Percentiles rank a stretch among this genome's conserved stretches.
These are phyloP conservation scores for Talaromyces islandicus DNA, from an alignment of 2,329 filamentous ascomycete genomes.

Conservation along the genomic window DNA sequence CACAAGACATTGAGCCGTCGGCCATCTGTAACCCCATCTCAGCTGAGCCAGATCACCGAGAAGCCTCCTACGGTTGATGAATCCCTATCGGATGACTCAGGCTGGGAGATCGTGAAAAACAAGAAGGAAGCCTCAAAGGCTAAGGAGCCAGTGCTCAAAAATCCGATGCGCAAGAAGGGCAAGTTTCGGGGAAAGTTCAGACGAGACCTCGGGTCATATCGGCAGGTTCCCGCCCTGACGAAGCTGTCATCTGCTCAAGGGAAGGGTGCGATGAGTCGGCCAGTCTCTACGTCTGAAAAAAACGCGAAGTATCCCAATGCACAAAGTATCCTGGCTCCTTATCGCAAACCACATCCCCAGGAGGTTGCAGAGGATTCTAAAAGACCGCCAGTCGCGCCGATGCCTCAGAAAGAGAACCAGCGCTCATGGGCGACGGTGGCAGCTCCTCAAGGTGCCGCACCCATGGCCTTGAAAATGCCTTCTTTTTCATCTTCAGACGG, in stretches of 20 bases:
- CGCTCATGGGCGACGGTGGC: constrained; percentile 31
- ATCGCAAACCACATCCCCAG: constrained; percentile 31
- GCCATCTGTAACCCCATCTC: constrained; percentile 24
- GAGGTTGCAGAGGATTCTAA: constrained; percentile 10
- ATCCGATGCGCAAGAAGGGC: constrained; percentile 12
- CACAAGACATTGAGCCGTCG: constrained; percentile 11
- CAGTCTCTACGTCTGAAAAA: constrained; percentile 14
- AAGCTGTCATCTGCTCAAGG: constrained; percentile 23
- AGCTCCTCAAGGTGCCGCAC: constrained; percentile 16
- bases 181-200: constrained; percentile 6
- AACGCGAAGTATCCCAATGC: constrained; percentile 28
- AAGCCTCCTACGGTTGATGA: constrained; percentile 13
- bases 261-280: constrained; percentile 24
- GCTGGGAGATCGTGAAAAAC: constrained; percentile 29
- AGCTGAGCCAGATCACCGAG: constrained; percentile 23
- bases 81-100: constrained; percentile 13
- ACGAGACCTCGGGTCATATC: constrained; percentile 14
- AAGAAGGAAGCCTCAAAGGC: constrained; percentile 6
- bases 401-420: constrained; percentile 19
- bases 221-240: constrained; percentile 17
- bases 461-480: constrained; percentile 12
- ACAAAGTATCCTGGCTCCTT: constrained; percentile 31
- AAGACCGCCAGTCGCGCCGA: constrained; percentile 1
- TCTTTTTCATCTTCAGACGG: not conserved
- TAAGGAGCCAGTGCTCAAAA: constrained; percentile 11